Evolutionary conservation across 2,329 filamentous ascomycete species (phyloP).

Genomic region (Colletotrichum musae): DNA sequence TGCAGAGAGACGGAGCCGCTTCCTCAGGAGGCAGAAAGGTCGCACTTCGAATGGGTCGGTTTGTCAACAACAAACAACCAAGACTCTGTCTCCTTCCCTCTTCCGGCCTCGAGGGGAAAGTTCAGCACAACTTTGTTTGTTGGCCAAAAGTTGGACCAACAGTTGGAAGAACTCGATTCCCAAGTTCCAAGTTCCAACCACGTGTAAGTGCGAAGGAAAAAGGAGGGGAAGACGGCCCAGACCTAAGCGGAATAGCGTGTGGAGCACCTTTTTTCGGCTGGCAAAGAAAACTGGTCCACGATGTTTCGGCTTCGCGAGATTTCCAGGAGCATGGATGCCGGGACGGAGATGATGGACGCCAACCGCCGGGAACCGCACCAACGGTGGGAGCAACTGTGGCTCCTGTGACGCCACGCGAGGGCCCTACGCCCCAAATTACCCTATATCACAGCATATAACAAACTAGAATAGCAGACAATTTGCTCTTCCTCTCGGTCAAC

Average conservation of each 20-base stretch:
- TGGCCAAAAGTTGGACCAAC: too few species aligned
- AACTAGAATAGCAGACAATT: too few species aligned
- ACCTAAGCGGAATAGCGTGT: constrained; percentile 11
- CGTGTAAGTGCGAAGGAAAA: constrained; percentile 2
- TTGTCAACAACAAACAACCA: constrained; percentile 17
- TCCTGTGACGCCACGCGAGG: constrained; percentile 9
- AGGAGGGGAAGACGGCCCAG: background rate
- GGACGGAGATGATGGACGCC: constrained; percentile 23
- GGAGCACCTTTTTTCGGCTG: background rate
- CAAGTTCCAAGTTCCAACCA: background rate
- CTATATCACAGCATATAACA: too few species aligned
- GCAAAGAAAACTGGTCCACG: constrained; percentile 7
- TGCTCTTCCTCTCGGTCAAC: too few species aligned
- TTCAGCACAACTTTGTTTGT: too few species aligned
- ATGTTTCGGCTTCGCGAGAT: constrained; percentile 32
- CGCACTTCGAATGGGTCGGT: constrained; percentile 16
- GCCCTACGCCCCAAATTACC: too few species aligned
- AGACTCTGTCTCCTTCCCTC: background rate
- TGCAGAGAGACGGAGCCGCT: constrained; percentile 1
- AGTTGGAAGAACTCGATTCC: too few species aligned
- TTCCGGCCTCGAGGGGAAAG: background rate
- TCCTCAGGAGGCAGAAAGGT: background rate
- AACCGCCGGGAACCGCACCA: background rate
- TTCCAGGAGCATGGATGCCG: constrained; percentile 28
- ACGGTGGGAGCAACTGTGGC: background rate